These are phyloP conservation scores for Aspergillus chevalieri DNA, from an alignment of 2,329 filamentous ascomycete species.

Conservation along the genomic window DNA sequence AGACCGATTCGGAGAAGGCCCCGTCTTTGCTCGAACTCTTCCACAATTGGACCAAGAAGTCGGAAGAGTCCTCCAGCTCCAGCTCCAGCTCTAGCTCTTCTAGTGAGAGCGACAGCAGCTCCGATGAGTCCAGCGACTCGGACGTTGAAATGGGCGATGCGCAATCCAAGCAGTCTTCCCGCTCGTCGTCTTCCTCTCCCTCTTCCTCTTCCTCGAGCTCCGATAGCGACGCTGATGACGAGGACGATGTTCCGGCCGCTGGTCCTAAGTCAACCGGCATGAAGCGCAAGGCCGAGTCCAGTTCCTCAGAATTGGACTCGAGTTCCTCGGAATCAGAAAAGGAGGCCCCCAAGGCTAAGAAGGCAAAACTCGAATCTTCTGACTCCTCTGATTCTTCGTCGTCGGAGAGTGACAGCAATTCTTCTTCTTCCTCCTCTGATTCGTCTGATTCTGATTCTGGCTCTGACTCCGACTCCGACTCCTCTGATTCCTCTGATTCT, in stretches of 20 bases:
- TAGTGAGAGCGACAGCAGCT: slow-evolving; percentile 26
- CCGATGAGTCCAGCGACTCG: slow-evolving; percentile 32
- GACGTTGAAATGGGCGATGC: slow-evolving; percentile 41
- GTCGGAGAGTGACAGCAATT: too few relatives aligned
- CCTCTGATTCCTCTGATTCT: slow-evolving; percentile 15
- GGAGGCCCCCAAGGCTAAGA: slow-evolving; percentile 49
- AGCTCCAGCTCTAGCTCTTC: slow-evolving; percentile 11
- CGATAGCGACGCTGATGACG: slow-evolving; percentile 49
- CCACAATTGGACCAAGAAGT: slow-evolving; percentile 20
- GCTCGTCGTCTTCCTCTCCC: slow-evolving; percentile 22
- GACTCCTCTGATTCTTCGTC: slow-evolving; percentile 6
- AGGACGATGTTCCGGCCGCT: slow-evolving; percentile 38
- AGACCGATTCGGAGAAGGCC: slow-evolving; percentile 21
- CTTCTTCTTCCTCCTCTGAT: slow-evolving; percentile 18
- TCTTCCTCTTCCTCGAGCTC: slow-evolving; percentile 34
- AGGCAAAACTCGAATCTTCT: slow-evolving; percentile 36
- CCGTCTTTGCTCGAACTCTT: slow-evolving; percentile 39
- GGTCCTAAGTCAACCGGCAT: slow-evolving; percentile 35
- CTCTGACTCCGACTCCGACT: slow-evolving; percentile 4
- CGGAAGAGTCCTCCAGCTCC: slow-evolving; percentile 12
- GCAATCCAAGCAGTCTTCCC: slow-evolving; percentile 24
- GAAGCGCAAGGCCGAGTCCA: slow-evolving; percentile 55
- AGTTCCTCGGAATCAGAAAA: slow-evolving; percentile 42
- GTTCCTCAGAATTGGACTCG: slow-evolving; percentile 30
- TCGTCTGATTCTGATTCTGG: slow-evolving; percentile 24